Percentiles rank a stretch among this genome's conserved stretches.
Evolutionary conservation across 345 rosid species (phyloP).

Genomic region (Gossypium bickii): DNA sequence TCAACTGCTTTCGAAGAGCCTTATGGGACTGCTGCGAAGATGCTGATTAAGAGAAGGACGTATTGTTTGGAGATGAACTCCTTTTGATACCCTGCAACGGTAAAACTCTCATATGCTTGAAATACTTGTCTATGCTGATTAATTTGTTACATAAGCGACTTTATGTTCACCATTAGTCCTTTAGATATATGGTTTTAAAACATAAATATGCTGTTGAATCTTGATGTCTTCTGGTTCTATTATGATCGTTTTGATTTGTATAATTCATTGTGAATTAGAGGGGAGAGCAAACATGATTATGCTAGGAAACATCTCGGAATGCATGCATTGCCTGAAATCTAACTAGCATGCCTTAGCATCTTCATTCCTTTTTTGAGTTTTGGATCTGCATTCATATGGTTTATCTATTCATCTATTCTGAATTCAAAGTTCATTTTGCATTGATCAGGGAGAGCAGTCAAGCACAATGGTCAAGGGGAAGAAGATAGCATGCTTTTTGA

Average conservation of each 20-base stretch:
- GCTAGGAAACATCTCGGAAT: not conserved
- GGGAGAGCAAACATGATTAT: not conserved
- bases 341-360: not conserved
- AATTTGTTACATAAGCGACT: not conserved
- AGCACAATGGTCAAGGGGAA: constrained; percentile 13
- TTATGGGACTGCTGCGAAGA: constrained; percentile 75
- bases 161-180: not conserved
- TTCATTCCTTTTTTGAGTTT: not conserved
- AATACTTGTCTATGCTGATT: not conserved
- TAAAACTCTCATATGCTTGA: constrained; percentile 12
- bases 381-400: not conserved
- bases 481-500: constrained; percentile 14
- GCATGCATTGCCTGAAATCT: not conserved
- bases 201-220: not conserved
- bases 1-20: constrained; percentile 83
- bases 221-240: not conserved
- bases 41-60: constrained; percentile 87
- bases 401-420: not conserved
- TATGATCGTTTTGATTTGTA: not conserved
- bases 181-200: not conserved
- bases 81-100: constrained; percentile 46
- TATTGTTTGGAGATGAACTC: constrained; percentile 99
- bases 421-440: constrained; percentile 6
- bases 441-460: constrained; percentile 29
- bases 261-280: not conserved